phyloP scores from a whole-genome alignment of 495 filamentous ascomycete genomes.

The Penicillium psychrofluorescens region DNA sequence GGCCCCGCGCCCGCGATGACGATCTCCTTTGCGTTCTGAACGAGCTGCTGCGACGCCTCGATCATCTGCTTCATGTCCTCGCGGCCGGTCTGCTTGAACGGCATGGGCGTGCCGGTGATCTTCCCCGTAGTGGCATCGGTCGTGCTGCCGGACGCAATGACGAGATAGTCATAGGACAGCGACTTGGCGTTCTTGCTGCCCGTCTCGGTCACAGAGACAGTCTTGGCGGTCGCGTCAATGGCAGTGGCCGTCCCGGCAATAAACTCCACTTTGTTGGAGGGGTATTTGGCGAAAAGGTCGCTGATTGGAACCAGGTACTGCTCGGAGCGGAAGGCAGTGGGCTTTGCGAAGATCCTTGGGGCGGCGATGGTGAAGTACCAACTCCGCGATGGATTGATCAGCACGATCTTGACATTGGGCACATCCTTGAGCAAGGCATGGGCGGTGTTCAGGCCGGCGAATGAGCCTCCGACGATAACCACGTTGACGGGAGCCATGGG shows the following conservation, averaged over 20 bases:
- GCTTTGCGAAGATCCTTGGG: slow-evolving; percentile 39
- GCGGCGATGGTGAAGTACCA: slow-evolving; percentile 49
- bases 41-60: slow-evolving; percentile 33
- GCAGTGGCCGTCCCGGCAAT: slow-evolving; percentile 44
- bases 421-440: slow-evolving; percentile 52
- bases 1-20: slow-evolving; percentile 62
- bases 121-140: slow-evolving; percentile 37
- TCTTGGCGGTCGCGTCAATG: slow-evolving; percentile 39
- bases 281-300: slow-evolving; percentile 44
- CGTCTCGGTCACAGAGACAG: slow-evolving; percentile 28
- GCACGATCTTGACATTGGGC: slow-evolving; percentile 38
- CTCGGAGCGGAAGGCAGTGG: slow-evolving; percentile 28
- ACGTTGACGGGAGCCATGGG: slow-evolving; percentile 26
- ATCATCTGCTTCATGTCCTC: slow-evolving; percentile 37
- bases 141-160: slow-evolving; percentile 44
- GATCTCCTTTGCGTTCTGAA: slow-evolving; percentile 50
- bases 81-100: slow-evolving; percentile 43
- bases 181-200: slow-evolving; percentile 14
- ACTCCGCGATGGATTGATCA: slow-evolving; percentile 47
- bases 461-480: slow-evolving; percentile 59
- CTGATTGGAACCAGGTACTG: slow-evolving; percentile 44
- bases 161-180: slow-evolving; percentile 45
- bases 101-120: slow-evolving; percentile 31
- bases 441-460: slow-evolving; percentile 49
- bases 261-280: slow-evolving; percentile 43